Evolutionary conservation across 1,284 basidiomycete species (phyloP).

Genomic region (Golubevia pallescens): DNA sequence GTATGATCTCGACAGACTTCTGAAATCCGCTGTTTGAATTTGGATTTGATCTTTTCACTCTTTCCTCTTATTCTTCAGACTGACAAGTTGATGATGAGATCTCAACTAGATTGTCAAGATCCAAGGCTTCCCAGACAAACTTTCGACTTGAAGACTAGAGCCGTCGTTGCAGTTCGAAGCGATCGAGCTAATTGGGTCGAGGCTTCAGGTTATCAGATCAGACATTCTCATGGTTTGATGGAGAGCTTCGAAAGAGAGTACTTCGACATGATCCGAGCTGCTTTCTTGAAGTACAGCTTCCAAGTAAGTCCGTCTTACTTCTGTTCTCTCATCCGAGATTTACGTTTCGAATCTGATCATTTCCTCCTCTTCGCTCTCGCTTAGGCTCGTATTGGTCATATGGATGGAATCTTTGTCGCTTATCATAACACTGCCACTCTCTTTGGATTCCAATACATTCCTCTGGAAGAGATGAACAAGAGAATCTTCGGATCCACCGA

Average conservation of each 20-base stretch:
- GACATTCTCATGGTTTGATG: slow-evolving; percentile 32
- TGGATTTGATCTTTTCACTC: not conserved
- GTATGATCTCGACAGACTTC: not conserved
- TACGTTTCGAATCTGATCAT: not conserved
- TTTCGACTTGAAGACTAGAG: slow-evolving; percentile 63
- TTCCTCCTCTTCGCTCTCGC: not conserved
- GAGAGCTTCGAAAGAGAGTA: slow-evolving; percentile 61
- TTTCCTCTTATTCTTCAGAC: slow-evolving; percentile 13
- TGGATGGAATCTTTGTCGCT: slow-evolving; percentile 64
- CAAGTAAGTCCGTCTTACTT: slow-evolving; percentile 16
- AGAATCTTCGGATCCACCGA: slow-evolving; percentile 51
- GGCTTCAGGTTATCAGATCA: slow-evolving; percentile 56
- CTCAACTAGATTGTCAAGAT: slow-evolving; percentile 61
- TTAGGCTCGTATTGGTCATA: slow-evolving; percentile 54
- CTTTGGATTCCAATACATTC: slow-evolving; percentile 63
- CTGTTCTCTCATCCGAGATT: too few relatives aligned
- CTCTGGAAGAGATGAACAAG: slow-evolving; percentile 57
- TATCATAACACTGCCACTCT: slow-evolving; percentile 59
- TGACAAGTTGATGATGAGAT: slow-evolving; percentile 57
- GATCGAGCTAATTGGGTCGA: slow-evolving; percentile 64
- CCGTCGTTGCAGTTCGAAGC: slow-evolving; percentile 51
- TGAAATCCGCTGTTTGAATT: not conserved
- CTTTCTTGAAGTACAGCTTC: slow-evolving; percentile 63
- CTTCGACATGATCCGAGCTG: slow-evolving; percentile 59
- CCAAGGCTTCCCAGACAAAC: slow-evolving; percentile 49